Evolutionary conservation across 2,329 filamentous ascomycete genomes (phyloP).

Genomic region (Arthroderma sp.): DNA sequence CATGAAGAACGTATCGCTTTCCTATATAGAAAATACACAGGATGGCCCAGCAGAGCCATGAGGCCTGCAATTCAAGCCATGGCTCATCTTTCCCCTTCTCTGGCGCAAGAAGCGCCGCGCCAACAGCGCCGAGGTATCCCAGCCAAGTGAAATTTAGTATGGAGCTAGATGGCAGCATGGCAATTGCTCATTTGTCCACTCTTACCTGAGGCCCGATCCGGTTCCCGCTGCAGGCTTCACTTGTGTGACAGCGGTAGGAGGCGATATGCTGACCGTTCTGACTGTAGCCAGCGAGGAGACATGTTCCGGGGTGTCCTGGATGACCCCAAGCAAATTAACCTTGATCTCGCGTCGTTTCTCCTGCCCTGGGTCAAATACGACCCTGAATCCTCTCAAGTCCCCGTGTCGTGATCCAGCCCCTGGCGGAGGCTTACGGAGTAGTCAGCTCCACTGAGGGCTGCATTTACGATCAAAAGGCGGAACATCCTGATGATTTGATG

Average conservation of each 20-base stretch:
- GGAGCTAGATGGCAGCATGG: conserved; percentile 2
- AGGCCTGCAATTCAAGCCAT: background rate
- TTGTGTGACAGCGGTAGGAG: conserved; percentile 1
- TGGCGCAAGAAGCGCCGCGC: background rate
- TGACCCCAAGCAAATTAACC: background rate
- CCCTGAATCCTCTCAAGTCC: background rate
- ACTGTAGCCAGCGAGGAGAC: background rate
- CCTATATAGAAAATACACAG: background rate
- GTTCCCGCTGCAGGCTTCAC: background rate
- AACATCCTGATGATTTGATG: background rate
- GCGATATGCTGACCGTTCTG: background rate
- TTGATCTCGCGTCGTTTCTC: background rate
- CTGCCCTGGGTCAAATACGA: background rate
- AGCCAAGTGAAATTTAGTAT: background rate
- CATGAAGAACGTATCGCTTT: background rate
- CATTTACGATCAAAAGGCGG: background rate
- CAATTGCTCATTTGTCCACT: background rate
- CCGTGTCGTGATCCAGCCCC: background rate
- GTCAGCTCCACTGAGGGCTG: background rate
- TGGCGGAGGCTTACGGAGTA: background rate
- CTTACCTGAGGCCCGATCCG: conserved; percentile 4
- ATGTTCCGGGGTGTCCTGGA: background rate
- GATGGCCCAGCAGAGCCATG: conserved; percentile 1
- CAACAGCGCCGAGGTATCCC: background rate
- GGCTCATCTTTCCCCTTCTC: background rate